Percentiles rank a stretch among this genome's conserved stretches.
These are phyloP conservation scores for Tuber aestivum DNA, from an alignment of 495 filamentous ascomycete species.

Conservation along the genomic window DNA sequence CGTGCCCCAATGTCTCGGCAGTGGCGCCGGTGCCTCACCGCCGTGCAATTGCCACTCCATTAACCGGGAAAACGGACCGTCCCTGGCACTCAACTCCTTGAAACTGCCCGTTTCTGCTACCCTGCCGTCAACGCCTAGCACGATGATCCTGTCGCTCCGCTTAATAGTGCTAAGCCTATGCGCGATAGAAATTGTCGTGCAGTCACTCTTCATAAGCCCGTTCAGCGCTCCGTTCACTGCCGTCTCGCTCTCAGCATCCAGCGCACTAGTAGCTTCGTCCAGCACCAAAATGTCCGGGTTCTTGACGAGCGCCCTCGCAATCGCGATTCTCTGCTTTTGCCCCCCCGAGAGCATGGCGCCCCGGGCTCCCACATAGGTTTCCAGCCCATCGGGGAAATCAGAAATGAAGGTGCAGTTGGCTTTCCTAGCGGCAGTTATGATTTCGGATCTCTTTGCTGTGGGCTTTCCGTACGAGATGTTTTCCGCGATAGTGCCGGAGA, in stretches of 20 bases:
- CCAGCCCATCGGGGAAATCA: conserved; percentile 92
- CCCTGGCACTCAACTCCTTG: conserved; percentile 61
- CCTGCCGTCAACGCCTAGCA: conserved; percentile 71
- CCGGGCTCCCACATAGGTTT: conserved; percentile 85
- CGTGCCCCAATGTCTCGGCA: conserved; percentile 1
- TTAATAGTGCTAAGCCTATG: conserved; percentile 95
- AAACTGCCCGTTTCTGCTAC: conserved; percentile 90
- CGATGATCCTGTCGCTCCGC: conserved; percentile 84
- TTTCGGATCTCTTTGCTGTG: conserved; percentile 67
- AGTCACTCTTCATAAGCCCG: conserved; percentile 75
- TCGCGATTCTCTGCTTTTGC: conserved; percentile 96
- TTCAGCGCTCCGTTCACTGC: conserved; percentile 84
- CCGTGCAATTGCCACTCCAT: conserved; percentile 99
- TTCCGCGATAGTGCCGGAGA: conserved; percentile 91
- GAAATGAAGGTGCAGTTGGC: conserved; percentile 97
- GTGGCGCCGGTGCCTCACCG: conserved; percentile 49
- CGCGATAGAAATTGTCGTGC: conserved; percentile 81
- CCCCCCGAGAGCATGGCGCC: conserved; percentile 92
- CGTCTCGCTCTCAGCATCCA: conserved; percentile 97
- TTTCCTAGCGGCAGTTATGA: conserved; percentile 77
- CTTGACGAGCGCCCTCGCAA: conserved; percentile 89
- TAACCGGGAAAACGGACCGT: conserved; percentile 82
- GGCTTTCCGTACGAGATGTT: conserved; percentile 95
- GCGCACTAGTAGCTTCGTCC: conserved; percentile 86
- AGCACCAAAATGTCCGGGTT: conserved; percentile 93